Percentiles rank a stretch among this genome's conserved stretches.
phyloP scores from a whole-genome alignment of 2,329 filamentous ascomycete species.

The Aotearoamyces nothofagi region DNA sequence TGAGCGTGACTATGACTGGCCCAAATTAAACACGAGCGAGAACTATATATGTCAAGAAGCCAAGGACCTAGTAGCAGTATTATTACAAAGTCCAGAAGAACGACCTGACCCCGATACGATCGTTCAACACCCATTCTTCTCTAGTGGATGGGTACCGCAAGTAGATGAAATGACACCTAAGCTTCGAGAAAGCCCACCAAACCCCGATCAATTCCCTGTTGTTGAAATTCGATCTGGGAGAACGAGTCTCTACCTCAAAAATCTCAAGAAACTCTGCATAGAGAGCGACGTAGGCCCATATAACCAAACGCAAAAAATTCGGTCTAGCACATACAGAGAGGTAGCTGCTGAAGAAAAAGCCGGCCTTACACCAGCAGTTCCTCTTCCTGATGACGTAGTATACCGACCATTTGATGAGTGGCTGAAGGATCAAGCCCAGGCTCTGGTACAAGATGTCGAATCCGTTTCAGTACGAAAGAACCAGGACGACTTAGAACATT shows the following conservation, averaged over 20 bases:
- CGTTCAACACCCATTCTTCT: conserved; percentile 68
- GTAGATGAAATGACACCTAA: conserved; percentile 41
- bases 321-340: conserved; percentile 41
- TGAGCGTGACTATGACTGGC: conserved; percentile 69
- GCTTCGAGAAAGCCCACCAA: conserved; percentile 40
- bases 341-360: conserved; percentile 54
- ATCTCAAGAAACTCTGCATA: conserved; percentile 39
- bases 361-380: conserved; percentile 46
- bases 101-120: conserved; percentile 65
- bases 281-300: conserved; percentile 44
- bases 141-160: conserved; percentile 56
- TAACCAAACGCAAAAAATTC: conserved; percentile 28
- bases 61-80: conserved; percentile 61
- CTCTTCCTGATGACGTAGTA: conserved; percentile 43
- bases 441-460: conserved; percentile 5
- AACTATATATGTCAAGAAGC: conserved; percentile 62
- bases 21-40: conserved; percentile 45
- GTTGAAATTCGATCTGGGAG: conserved; percentile 27
- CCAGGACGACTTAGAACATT: background rate
- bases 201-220: conserved; percentile 38
- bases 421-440: conserved; percentile 31
- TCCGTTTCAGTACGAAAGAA: background rate
- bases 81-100: conserved; percentile 61
- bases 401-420: conserved; percentile 50
- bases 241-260: conserved; percentile 24